A percentile compares a stretch with the other conserved stretches of the same genome.
Evolutionary conservation across 208 protist species (phyloP).

Genomic region (Crithidia expoeki): DNA sequence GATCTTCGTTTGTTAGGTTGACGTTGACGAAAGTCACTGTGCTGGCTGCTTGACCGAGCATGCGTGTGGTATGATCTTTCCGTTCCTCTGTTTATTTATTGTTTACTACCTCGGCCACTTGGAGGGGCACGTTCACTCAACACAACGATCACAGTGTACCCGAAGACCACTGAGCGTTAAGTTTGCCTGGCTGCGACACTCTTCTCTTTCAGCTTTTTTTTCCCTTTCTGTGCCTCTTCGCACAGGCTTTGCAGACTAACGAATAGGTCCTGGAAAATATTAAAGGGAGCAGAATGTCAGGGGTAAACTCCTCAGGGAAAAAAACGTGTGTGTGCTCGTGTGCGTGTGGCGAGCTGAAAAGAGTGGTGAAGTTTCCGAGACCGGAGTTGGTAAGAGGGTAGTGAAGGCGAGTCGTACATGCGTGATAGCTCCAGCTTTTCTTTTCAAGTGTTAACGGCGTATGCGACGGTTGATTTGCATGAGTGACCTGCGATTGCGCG

Average conservation of each 20-base stretch:
- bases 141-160: too few relatives aligned
- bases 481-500: not conserved
- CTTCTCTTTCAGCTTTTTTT: conserved; percentile 19
- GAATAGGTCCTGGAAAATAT: too few relatives aligned
- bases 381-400: not conserved
- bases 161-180: too few relatives aligned
- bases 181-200: too few relatives aligned
- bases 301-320: too few relatives aligned
- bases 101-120: not conserved
- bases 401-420: not conserved
- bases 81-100: conserved; percentile 3
- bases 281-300: too few relatives aligned
- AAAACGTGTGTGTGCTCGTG: too few relatives aligned
- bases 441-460: not conserved
- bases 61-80: not conserved
- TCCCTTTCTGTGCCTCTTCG: too few relatives aligned
- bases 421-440: not conserved
- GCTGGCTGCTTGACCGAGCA: conserved; percentile 4
- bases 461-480: not conserved
- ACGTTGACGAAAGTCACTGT: not conserved
- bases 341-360: not conserved
- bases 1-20: not conserved
- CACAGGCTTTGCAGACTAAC: too few relatives aligned
- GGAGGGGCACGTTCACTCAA: not conserved
- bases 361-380: not conserved